Evolutionary conservation across 257 asterid genomes (phyloP).

Genomic region (Buddleja alternifolia): DNA sequence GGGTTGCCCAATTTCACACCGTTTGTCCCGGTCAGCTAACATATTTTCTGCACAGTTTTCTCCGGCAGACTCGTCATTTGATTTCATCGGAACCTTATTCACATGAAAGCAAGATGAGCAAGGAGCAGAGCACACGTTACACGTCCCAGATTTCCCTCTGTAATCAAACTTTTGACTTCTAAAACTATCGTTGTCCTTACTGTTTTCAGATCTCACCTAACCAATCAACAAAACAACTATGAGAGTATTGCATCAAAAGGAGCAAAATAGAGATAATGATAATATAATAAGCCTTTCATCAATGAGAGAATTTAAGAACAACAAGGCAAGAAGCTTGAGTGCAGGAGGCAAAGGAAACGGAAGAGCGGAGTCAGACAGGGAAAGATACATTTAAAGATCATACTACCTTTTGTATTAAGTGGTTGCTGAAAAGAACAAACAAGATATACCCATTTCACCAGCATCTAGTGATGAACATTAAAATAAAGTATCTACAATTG

Average conservation of each 20-base stretch:
- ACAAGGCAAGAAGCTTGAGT: neutral
- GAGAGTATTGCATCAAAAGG: conserved; percentile 14
- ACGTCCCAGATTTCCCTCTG: conserved; percentile 52
- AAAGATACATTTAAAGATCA: conserved; percentile 13
- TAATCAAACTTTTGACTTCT: conserved; percentile 40
- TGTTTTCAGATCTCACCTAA: conserved; percentile 54
- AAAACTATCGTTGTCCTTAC: conserved; percentile 33
- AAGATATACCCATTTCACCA: conserved; percentile 15
- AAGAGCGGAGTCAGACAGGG: conserved; percentile 10
- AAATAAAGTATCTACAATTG: neutral
- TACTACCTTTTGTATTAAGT: conserved; percentile 14
- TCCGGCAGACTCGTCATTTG: conserved; percentile 68
- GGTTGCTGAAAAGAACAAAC: neutral
- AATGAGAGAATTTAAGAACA: conserved; percentile 11
- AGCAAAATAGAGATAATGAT: neutral
- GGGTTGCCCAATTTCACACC: conserved; percentile 45
- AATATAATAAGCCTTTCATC: conserved; percentile 20
- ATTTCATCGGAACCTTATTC: conserved; percentile 52
- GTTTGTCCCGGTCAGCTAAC: conserved; percentile 28
- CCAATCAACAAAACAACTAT: conserved; percentile 27
- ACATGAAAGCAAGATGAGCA: conserved; percentile 71
- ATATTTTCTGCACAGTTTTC: conserved; percentile 56
- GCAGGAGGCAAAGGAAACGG: conserved; percentile 3
- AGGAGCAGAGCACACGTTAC: conserved; percentile 73
- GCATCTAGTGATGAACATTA: neutral